A percentile compares a stretch with the other conserved stretches of the same genome.
These are phyloP conservation scores for Starmerella khaoyaiensis DNA, from an alignment of 805 yeast genomes.

Conservation along the genomic window DNA sequence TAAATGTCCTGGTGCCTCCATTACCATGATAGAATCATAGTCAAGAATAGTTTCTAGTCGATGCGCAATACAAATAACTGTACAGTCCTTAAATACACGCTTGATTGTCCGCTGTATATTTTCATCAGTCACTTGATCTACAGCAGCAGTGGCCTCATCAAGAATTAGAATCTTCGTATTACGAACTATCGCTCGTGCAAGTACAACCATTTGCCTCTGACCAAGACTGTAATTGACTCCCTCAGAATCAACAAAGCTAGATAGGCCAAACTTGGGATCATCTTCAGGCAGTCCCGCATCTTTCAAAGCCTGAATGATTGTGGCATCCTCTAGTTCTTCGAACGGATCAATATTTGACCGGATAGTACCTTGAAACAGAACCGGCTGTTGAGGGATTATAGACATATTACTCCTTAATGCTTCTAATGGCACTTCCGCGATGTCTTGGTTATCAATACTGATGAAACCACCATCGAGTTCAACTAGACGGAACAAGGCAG, in stretches of 20 bases:
- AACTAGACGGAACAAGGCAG: conserved; percentile 51
- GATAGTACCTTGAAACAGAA: conserved; percentile 63
- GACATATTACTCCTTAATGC: conserved; percentile 58
- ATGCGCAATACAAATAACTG: conserved; percentile 62
- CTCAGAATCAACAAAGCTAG: conserved; percentile 24
- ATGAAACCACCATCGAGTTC: conserved; percentile 45
- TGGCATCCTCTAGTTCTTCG: conserved; percentile 38
- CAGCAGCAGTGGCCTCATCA: conserved; percentile 69
- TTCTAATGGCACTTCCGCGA: conserved; percentile 45
- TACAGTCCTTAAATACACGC: conserved; percentile 44
- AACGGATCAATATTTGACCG: conserved; percentile 71
- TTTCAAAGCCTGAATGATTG: conserved; percentile 54
- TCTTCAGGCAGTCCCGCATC: conserved; percentile 33
- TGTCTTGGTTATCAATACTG: conserved; percentile 54
- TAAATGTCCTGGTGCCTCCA: conserved; percentile 41
- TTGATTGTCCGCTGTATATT: conserved; percentile 48
- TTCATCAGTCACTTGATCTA: conserved; percentile 61
- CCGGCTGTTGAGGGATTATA: conserved; percentile 83
- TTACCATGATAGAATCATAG: conserved; percentile 46
- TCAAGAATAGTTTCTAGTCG: conserved; percentile 46
- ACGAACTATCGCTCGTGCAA: conserved; percentile 58
- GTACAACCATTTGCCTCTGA: conserved; percentile 27
- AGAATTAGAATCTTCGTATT: conserved; percentile 45
- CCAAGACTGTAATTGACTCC: conserved; percentile 18
- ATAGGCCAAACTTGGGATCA: conserved; percentile 45